phyloP scores from a whole-genome alignment of 2,329 filamentous ascomycete genomes.

The Camillea tinctor region DNA sequence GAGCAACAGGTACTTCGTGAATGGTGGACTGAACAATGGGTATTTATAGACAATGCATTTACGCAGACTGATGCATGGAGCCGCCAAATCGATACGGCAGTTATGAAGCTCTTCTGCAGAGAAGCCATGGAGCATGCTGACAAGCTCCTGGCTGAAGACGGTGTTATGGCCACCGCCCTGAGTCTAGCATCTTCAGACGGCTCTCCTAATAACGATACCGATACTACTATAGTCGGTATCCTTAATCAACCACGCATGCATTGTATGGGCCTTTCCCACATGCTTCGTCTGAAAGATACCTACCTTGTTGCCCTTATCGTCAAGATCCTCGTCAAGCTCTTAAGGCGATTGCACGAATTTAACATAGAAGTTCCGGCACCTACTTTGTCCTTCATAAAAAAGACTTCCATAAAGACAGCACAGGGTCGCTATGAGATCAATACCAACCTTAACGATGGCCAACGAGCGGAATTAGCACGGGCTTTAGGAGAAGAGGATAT shows the following conservation, averaged over 20 bases:
- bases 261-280: constrained; percentile 74
- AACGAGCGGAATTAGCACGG: constrained; percentile 78
- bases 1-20: constrained; percentile 67
- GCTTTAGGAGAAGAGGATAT: constrained; percentile 60
- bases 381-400: constrained; percentile 61
- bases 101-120: constrained; percentile 90
- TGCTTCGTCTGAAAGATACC: constrained; percentile 85
- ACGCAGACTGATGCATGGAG: constrained; percentile 83
- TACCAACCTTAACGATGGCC: constrained; percentile 77
- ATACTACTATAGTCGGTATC: constrained; percentile 45
- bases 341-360: constrained; percentile 76
- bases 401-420: constrained; percentile 62
- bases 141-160: constrained; percentile 79
- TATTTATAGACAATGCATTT: constrained; percentile 76
- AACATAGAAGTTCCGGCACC: constrained; percentile 66
- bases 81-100: constrained; percentile 66
- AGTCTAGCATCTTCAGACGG: constrained; percentile 31
- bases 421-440: constrained; percentile 58
- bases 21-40: constrained; percentile 87
- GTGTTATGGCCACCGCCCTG: constrained; percentile 73
- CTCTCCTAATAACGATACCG: constrained; percentile 30
- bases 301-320: constrained; percentile 84
- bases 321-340: constrained; percentile 77
- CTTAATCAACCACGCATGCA: constrained; percentile 62
- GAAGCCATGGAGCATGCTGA: constrained; percentile 95